These are phyloP conservation scores for Citrus sp. DNA, from an alignment of 345 rosid species.

Conservation along the genomic window DNA sequence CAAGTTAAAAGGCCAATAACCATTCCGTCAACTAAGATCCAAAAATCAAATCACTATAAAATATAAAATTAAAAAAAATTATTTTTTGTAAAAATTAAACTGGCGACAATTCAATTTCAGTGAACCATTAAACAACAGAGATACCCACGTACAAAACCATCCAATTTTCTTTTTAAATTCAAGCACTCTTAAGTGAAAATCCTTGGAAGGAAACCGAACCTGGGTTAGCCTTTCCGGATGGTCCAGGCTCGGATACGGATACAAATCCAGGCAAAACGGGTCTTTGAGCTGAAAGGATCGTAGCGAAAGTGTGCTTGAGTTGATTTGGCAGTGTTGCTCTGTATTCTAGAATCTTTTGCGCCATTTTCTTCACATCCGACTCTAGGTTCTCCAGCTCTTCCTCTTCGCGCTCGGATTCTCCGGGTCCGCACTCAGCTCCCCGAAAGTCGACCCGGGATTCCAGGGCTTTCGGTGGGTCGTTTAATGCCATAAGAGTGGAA, in stretches of 20 bases:
- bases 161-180: neutral
- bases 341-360: constrained; percentile 53
- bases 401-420: constrained; percentile 23
- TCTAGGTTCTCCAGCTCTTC: constrained; percentile 56
- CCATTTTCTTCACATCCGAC: constrained; percentile 59
- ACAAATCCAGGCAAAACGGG: constrained; percentile 24
- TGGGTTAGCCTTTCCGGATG: constrained; percentile 25
- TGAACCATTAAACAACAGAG: neutral
- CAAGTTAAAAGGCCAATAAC: neutral
- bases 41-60: neutral
- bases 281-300: constrained; percentile 44
- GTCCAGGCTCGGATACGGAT: constrained; percentile 36
- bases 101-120: neutral
- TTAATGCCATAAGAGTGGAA: constrained; percentile 16
- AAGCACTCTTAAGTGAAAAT: constrained; percentile 10
- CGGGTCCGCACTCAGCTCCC: constrained; percentile 18
- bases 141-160: neutral
- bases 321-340: constrained; percentile 64
- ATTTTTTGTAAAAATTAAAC: neutral
- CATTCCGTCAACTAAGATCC: neutral
- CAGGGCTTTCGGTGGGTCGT: constrained; percentile 9
- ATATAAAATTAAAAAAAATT: neutral
- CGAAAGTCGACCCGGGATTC: neutral
- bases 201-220: constrained; percentile 31
- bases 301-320: constrained; percentile 46